phyloP scores from a whole-genome alignment of 192 early-diverging fungal species.

The Rhizophagus clarus region DNA sequence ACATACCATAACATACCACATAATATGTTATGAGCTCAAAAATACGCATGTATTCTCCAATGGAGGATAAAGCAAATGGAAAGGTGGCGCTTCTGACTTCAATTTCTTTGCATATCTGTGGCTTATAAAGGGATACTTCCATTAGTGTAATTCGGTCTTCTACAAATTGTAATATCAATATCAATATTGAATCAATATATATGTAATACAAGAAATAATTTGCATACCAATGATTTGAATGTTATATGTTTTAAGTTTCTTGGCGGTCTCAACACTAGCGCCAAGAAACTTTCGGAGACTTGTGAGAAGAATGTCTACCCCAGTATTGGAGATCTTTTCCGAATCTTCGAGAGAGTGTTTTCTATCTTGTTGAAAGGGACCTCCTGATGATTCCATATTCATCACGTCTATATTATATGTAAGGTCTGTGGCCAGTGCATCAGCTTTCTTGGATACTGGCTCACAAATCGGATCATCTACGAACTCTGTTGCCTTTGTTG shows the following conservation, averaged over 20 bases:
- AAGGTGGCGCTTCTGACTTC: constrained; percentile 29
- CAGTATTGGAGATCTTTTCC: constrained; percentile 18
- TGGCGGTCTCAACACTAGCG: constrained; percentile 21
- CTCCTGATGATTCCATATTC: constrained; percentile 18
- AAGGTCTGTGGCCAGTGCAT: constrained; percentile 25
- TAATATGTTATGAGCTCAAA: constrained; percentile 20
- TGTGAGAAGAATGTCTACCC: constrained; percentile 19
- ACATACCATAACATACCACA: constrained; percentile 28
- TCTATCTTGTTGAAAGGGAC: constrained; percentile 18
- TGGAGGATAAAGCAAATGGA: constrained; percentile 25
- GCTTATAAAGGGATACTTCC: constrained; percentile 31
- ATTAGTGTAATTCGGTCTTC: constrained; percentile 27
- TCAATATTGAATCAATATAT: constrained; percentile 16
- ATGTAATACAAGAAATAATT: constrained; percentile 21
- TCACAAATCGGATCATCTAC: constrained; percentile 22
- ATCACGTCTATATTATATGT: constrained; percentile 25
- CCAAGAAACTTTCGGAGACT: constrained; percentile 12
- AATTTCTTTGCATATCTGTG: constrained; percentile 24
- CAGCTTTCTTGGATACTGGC: constrained; percentile 18
- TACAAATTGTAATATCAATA: constrained; percentile 29
- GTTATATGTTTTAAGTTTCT: constrained; percentile 28
- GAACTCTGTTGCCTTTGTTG: constrained; percentile 24
- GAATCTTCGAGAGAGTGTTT: constrained; percentile 27
- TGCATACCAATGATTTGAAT: constrained; percentile 31
- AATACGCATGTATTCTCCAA: constrained; percentile 28